Evolutionary conservation across 306 rosid species (phyloP).

Genomic region (Cucumis hystrix): DNA sequence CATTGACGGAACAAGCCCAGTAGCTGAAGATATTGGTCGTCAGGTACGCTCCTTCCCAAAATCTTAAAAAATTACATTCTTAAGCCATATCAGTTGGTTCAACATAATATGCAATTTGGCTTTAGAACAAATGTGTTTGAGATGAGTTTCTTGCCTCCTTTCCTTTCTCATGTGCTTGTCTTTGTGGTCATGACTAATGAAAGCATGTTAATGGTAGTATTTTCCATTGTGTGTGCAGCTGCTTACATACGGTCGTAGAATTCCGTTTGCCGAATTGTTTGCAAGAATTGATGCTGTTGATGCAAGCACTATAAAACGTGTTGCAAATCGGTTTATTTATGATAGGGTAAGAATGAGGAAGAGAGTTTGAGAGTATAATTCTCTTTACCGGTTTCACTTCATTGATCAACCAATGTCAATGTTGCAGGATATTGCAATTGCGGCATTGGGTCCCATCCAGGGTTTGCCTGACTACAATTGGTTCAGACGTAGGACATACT

Average conservation of each 20-base stretch:
- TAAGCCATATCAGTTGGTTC: neutral
- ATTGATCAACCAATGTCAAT: neutral
- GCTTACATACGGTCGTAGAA: conserved; percentile 88
- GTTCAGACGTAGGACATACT: conserved; percentile 98
- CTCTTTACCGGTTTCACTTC: neutral
- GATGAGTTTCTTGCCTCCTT: neutral
- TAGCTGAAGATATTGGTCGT: conserved; percentile 93
- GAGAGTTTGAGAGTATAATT: neutral
- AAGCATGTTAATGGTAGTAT: neutral
- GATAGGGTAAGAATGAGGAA: conserved; percentile 49
- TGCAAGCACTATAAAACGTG: conserved; percentile 82
- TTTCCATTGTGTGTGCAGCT: conserved; percentile 25
- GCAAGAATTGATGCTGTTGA: conserved; percentile 95
- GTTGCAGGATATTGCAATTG: conserved; percentile 76
- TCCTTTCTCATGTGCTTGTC: neutral
- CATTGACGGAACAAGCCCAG: conserved; percentile 79
- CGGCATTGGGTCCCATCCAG: conserved; percentile 84
- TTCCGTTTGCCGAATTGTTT: conserved; percentile 78
- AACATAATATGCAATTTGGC: neutral
- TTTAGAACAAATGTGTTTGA: neutral
- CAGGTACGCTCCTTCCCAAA: conserved; percentile 33
- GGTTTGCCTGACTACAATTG: conserved; percentile 84
- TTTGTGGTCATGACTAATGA: neutral
- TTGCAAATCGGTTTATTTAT: conserved; percentile 80
- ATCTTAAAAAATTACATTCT: neutral